Base-by-base conservation (phyloP, 352 stramenopile genomes). In the Aphanomyces astaci region DNA sequence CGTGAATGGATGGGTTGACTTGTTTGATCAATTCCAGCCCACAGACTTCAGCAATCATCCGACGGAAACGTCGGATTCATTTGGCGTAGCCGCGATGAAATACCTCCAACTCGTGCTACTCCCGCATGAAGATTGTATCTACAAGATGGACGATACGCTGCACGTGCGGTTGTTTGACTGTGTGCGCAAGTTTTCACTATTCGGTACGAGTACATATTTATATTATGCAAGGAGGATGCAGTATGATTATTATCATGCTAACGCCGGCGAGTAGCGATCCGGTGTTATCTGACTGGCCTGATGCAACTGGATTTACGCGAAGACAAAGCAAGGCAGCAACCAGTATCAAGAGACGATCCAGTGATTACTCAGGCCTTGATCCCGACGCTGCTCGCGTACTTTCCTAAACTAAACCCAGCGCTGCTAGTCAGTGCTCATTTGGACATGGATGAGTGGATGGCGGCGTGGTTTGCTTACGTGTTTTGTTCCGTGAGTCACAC, bases 91-190 rank as follows among this genome's bases (percentile, higher is more conserved):
- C 4, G 31, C n/a, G 5, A 13, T 66, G 17, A 48, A 45, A 5
- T 66, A 57, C 60, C 45, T 66, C 30, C 27, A 57, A 31, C 39
- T 56, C 7, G 60, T 66, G 0, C 17, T 66, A 13, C 17, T 66
- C 17, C 33, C 19, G 1, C 9, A 46, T 2, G 48, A 66, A 19
- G 60, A 66, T 45, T 63, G 24, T 17, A 11, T 66, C 7, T 48
- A 57, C 19, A 40, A 45, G 5, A 39, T 66, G 9, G 33, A 63
- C 4, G 27, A 27, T 11, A n/a, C 5, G 10, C 28, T 56, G 7
- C 60, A 66, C 27, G 1, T 22, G 7, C 45, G 48, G 15, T 31
- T 66, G 3, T 46, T 66, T 31, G 11, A 19, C 13, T 59, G 60
- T 25, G 17, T 66, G 19, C 13, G 27, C 2, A 9, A 31, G 3